Evolutionary conservation across 2,329 filamentous ascomycete genomes (phyloP).

Genomic region (Aspergillus cejpii): DNA sequence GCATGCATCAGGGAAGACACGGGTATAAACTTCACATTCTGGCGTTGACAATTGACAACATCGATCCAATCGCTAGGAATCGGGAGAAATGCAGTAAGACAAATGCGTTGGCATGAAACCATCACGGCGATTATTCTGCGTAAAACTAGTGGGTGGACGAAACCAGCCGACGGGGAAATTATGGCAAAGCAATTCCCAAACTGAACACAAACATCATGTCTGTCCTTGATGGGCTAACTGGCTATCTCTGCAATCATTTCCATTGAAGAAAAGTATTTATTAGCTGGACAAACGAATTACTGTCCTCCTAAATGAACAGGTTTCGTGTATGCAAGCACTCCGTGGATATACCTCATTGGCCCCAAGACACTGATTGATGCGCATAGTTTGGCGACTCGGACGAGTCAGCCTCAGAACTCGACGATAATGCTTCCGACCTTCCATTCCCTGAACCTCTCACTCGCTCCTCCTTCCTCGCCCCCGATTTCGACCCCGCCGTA

Average conservation of each 20-base stretch:
- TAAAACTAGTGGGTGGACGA: not conserved
- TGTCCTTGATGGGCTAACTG: not conserved
- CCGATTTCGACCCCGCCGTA: slow-evolving; percentile 67
- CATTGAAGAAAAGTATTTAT: not conserved
- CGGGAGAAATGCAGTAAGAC: not conserved
- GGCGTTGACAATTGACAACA: not conserved
- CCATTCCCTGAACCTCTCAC: slow-evolving; percentile 84
- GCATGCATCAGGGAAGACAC: slow-evolving; percentile 8
- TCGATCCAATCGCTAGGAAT: not conserved
- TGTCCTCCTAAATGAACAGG: slow-evolving; percentile 23
- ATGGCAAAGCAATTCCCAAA: not conserved
- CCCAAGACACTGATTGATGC: slow-evolving; percentile 4
- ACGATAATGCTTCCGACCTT: slow-evolving; percentile 59
- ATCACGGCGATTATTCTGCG: not conserved
- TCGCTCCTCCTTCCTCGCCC: slow-evolving; percentile 71
- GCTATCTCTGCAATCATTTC: not conserved
- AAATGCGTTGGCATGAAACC: not conserved
- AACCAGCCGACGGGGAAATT: not conserved
- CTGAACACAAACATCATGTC: not conserved
- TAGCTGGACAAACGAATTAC: not conserved
- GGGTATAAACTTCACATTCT: not conserved
- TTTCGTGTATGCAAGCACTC: slow-evolving; percentile 26
- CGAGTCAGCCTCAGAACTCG: slow-evolving; percentile 45
- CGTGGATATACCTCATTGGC: not conserved
- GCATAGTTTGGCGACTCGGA: slow-evolving; percentile 41